Evolutionary conservation across 495 filamentous ascomycete genomes (phyloP), one percentile per base, ranked within the genome.

Genomic region (Penicillium paxilli): DNA sequence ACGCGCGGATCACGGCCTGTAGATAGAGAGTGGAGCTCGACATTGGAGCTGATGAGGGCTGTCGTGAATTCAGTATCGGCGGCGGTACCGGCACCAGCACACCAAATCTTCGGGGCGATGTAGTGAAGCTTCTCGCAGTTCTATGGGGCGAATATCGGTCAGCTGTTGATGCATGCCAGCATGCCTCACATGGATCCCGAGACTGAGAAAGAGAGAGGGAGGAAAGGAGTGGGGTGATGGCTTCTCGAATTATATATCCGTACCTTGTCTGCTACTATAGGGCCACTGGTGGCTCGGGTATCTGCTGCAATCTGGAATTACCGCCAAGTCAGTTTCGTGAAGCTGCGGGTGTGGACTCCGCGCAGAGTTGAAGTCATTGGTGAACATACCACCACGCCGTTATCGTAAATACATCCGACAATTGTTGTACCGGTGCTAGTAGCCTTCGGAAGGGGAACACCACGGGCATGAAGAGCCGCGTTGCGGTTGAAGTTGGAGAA

Each of bases 71-170:
- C 94, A 55, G 94, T 99, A 74, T 99, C 95, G 57, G 95, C 94
- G 56, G 94, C 94, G 37, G 94, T 99, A 74, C 94, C 94, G 53
- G 94, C 95, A 62, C 95, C 95, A 12, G 95, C 95, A 78, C 95
- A 99, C 95, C 94, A 99, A 78, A 99, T 99, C 74, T 97, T 91
- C 50, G 95, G 91, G 10, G 94, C 80, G 72, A 98, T 99, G 81
- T 95, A 99, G 77, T 99, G 95, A 46, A 99, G 85, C 80, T 99
- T 99, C 76, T 99, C 91, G 76, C 95, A 99, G 85, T 99, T 99
- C 90, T 89, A 57, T 44, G 9, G 12, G n/a, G 17, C 19, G 11
- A 21, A 30, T 23, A 16, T 41, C 4, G 25, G 38, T 55, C 25
- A 40, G 35, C 4, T 7, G 35, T 40, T 16, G 26, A 33, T 45